These are phyloP conservation scores for Lentinus brumalis DNA, from an alignment of 768 basidiomycete species.

Conservation along the genomic window DNA sequence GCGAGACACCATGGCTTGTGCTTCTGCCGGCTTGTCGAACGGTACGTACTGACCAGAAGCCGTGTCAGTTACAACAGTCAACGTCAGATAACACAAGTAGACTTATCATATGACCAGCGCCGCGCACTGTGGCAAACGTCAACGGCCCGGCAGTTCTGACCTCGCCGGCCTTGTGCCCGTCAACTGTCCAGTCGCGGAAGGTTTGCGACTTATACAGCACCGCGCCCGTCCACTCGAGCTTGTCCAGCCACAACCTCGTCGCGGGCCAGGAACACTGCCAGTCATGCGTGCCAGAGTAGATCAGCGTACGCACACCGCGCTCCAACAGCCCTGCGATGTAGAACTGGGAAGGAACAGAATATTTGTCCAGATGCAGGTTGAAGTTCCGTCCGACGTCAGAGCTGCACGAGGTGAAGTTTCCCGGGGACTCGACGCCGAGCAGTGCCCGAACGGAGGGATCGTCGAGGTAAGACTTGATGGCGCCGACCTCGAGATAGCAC, in stretches of 20 bases:
- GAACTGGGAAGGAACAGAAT: constrained; percentile 55
- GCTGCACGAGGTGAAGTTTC: constrained; percentile 63
- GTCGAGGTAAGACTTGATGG: constrained; percentile 51
- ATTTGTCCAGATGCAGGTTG: constrained; percentile 61
- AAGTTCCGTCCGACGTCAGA: constrained; percentile 52
- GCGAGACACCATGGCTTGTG: constrained; percentile 60
- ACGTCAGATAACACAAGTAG: not conserved
- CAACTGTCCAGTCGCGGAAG: constrained; percentile 63
- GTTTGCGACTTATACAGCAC: constrained; percentile 48
- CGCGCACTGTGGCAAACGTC: constrained; percentile 64
- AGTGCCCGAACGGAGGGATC: constrained; percentile 42
- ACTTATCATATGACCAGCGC: constrained; percentile 67
- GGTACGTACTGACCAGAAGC: constrained; percentile 49
- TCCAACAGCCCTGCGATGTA: constrained; percentile 74
- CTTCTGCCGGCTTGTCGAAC: constrained; percentile 67
- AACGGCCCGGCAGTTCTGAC: constrained; percentile 57
- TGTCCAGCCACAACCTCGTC: constrained; percentile 75
- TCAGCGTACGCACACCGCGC: constrained; percentile 71
- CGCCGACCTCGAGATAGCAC: constrained; percentile 42
- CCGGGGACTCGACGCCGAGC: constrained; percentile 47
- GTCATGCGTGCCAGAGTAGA: constrained; percentile 75
- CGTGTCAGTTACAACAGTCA: constrained; percentile 13
- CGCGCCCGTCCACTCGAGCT: constrained; percentile 71
- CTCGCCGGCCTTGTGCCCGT: constrained; percentile 55
- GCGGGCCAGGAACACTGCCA: constrained; percentile 83